Evolutionary conservation across 768 basidiomycete species (phyloP).

Genomic region (Tulasnella sp.): DNA sequence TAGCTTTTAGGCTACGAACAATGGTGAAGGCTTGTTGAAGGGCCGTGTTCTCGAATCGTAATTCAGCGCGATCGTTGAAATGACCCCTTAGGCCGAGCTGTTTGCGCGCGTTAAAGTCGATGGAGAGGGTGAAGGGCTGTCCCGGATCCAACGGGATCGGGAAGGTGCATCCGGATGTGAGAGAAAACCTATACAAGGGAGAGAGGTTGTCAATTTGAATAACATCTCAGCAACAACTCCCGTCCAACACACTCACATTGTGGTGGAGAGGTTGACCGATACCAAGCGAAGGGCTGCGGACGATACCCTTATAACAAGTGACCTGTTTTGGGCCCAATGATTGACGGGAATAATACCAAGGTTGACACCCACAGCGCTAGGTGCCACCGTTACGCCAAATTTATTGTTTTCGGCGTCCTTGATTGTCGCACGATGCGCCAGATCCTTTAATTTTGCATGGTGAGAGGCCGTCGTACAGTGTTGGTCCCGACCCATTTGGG

Average conservation of each 20-base stretch:
- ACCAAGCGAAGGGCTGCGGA: no score
- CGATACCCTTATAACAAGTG: background rate
- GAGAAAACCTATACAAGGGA: background rate
- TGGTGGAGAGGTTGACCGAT: background rate
- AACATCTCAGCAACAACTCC: background rate
- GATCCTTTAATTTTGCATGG: background rate
- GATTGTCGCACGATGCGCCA: background rate
- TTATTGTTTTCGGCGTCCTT: background rate
- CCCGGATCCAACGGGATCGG: background rate
- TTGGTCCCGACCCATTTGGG: background rate
- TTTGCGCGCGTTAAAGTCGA: conserved; percentile 11
- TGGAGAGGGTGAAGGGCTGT: background rate
- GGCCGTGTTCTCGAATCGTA: conserved; percentile 34
- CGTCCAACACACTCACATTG: background rate
- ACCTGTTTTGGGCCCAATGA: background rate
- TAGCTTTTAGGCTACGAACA: conserved; percentile 35
- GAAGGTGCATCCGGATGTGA: background rate
- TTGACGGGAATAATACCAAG: background rate
- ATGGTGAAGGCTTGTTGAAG: conserved; percentile 37
- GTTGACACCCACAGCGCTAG: background rate
- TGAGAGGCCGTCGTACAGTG: background rate
- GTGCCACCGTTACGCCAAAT: background rate
- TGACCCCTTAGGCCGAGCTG: conserved; percentile 27
- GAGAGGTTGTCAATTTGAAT: background rate
- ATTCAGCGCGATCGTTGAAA: conserved; percentile 39